These are phyloP conservation scores for Fusarium domesticum DNA, from an alignment of 2,329 filamentous ascomycete genomes.

Conservation along the genomic window DNA sequence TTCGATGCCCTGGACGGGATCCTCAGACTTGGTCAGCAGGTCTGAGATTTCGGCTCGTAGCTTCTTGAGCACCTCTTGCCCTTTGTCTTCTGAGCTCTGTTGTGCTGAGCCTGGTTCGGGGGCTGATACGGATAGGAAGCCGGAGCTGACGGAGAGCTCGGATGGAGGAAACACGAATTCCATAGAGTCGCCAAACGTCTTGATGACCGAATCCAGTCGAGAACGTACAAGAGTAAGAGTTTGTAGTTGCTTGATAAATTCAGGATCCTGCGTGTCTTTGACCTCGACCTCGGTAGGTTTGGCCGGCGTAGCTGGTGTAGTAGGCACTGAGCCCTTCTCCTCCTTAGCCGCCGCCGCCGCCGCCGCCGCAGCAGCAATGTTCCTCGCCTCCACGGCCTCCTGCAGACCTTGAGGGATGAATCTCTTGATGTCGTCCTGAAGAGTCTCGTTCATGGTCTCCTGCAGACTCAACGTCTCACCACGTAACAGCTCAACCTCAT, in stretches of 20 bases:
- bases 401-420: constrained; percentile 61
- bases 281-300: constrained; percentile 6
- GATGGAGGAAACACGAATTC: constrained; percentile 90
- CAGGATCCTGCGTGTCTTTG: constrained; percentile 48
- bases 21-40: constrained; percentile 56
- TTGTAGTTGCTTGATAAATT: constrained; percentile 73
- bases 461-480: constrained; percentile 80
- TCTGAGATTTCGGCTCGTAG: constrained; percentile 69
- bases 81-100: constrained; percentile 79
- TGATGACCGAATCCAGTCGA: constrained; percentile 85
- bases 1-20: constrained; percentile 65
- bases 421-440: constrained; percentile 68
- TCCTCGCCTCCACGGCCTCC: constrained; percentile 29
- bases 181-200: constrained; percentile 92
- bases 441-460: constrained; percentile 70
- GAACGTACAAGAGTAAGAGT: constrained; percentile 78
- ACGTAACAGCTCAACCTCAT: constrained; percentile 90
- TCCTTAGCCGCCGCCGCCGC: constrained; percentile 11
- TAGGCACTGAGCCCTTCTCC: constrained; percentile 21
- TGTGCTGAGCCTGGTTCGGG: constrained; percentile 65
- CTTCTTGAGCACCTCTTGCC: constrained; percentile 71
- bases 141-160: constrained; percentile 77
- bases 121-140: constrained; percentile 85
- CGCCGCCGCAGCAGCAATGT: constrained; percentile 11
- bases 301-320: constrained; percentile 27